These are phyloP conservation scores for Penicillium canariense DNA, from an alignment of 495 filamentous ascomycete species.

Conservation along the genomic window DNA sequence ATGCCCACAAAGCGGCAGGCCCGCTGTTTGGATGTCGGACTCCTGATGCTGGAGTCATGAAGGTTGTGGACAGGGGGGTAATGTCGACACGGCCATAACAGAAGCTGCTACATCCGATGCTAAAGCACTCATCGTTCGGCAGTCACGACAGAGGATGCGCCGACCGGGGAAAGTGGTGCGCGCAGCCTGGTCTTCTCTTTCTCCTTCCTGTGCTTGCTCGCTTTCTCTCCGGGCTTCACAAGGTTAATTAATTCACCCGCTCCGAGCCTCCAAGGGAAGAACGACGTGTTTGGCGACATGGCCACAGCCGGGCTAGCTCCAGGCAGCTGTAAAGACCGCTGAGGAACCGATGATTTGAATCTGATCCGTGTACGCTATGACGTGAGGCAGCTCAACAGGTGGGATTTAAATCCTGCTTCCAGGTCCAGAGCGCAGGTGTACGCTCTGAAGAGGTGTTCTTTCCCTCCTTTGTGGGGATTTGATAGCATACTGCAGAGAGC, in stretches of 20 bases:
- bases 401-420: conserved; percentile 16
- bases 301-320: not conserved
- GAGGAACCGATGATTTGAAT: conserved; percentile 24
- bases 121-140: conserved; percentile 17
- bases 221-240: not conserved
- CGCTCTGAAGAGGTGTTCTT: not conserved
- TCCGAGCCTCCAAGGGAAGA: not conserved
- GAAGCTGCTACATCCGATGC: not conserved
- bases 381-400: conserved; percentile 18
- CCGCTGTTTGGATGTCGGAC: not conserved
- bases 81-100: conserved; percentile 2
- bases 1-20: conserved; percentile 2
- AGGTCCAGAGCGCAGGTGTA: not conserved
- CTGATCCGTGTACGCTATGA: conserved; percentile 32
- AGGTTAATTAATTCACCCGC: not conserved
- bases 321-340: conserved; percentile 19
- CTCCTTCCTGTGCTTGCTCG: not conserved
- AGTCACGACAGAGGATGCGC: conserved; percentile 13
- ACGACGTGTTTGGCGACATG: not conserved
- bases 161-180: not conserved
- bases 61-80: conserved; percentile 2
- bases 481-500: not conserved
- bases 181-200: not conserved
- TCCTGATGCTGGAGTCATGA: conserved; percentile 8
- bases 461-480: not conserved